Percentiles rank a stretch among this genome's conserved stretches.
phyloP scores from a whole-genome alignment of 208 protist species.

The Leishmania guyanensis region DNA sequence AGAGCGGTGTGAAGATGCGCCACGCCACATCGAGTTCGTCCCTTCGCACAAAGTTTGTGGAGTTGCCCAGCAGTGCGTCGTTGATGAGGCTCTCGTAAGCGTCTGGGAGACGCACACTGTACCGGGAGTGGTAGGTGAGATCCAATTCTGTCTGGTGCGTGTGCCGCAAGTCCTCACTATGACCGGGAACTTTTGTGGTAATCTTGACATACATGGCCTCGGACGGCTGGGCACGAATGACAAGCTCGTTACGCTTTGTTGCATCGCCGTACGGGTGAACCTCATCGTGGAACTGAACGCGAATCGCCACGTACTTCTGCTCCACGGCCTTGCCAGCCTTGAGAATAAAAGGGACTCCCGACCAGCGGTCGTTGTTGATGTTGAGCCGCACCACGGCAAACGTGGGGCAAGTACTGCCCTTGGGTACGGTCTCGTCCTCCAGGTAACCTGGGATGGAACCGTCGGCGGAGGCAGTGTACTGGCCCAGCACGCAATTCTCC shows the following conservation, averaged over 20 bases:
- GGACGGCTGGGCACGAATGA: slow-evolving; percentile 92
- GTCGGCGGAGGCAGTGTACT: slow-evolving; percentile 88
- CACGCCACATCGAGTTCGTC: slow-evolving; percentile 93
- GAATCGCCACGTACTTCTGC: slow-evolving; percentile 77
- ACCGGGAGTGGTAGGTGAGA: slow-evolving; percentile 85
- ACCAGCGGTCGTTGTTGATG: slow-evolving; percentile 94
- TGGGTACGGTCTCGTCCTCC: slow-evolving; percentile 83
- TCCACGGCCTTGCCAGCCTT: slow-evolving; percentile 93
- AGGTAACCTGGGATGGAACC: slow-evolving; percentile 88
- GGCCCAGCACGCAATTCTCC: slow-evolving; percentile 89
- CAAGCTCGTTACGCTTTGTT: slow-evolving; percentile 88
- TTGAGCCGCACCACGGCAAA: slow-evolving; percentile 81
- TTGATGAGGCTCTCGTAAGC: slow-evolving; percentile 93
- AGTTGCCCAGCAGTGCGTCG: slow-evolving; percentile 82
- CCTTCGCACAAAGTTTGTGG: slow-evolving; percentile 91
- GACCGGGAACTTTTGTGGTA: slow-evolving; percentile 86
- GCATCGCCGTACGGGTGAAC: slow-evolving; percentile 78
- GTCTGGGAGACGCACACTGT: slow-evolving; percentile 83
- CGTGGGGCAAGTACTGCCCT: slow-evolving; percentile 85
- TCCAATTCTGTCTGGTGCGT: slow-evolving; percentile 91
- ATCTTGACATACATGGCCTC: slow-evolving; percentile 94
- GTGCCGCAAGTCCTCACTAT: slow-evolving; percentile 64
- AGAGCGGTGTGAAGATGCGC: slow-evolving; percentile 91
- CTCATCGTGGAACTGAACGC: slow-evolving; percentile 91
- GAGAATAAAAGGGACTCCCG: slow-evolving; percentile 94